These are phyloP conservation scores for Avena atlantica DNA, from an alignment of 176 grass and related monocot genomes.

Conservation along the genomic window DNA sequence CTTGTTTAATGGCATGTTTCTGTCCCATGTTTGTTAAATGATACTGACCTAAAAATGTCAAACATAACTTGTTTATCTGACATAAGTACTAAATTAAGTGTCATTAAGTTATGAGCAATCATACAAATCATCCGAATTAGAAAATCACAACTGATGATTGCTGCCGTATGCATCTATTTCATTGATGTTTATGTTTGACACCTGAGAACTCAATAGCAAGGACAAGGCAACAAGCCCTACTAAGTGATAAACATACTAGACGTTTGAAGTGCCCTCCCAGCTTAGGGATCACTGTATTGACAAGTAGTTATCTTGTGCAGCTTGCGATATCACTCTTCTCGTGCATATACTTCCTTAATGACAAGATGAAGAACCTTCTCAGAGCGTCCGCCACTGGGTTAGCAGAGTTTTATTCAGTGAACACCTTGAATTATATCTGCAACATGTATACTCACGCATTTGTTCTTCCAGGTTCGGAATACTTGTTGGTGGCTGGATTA, in stretches of 20 bases:
- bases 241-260: not conserved
- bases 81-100: not conserved
- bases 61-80: not conserved
- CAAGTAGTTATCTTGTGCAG: conserved; percentile 52
- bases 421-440: not conserved
- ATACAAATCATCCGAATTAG: not conserved
- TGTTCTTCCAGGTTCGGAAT: conserved; percentile 69
- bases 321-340: conserved; percentile 86
- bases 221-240: not conserved
- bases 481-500: conserved; percentile 84
- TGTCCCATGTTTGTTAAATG: not conserved
- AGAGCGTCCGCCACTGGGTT: conserved; percentile 86
- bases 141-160: not conserved
- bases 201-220: not conserved
- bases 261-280: conserved; percentile 12
- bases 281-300: conserved; percentile 21
- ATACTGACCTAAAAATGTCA: not conserved
- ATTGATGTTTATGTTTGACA: not conserved
- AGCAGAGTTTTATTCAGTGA: conserved; percentile 20
- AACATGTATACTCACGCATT: conserved; percentile 25
- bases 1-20: conserved; percentile 27
- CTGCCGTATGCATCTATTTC: not conserved
- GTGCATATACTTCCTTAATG: conserved; percentile 96
- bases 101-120: not conserved
- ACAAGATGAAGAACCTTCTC: conserved; percentile 90